A percentile compares a stretch with the other conserved stretches of the same genome.
These are phyloP conservation scores for Sporothrix brunneoviolacea DNA, from an alignment of 2,329 filamentous ascomycete genomes.

Conservation along the genomic window DNA sequence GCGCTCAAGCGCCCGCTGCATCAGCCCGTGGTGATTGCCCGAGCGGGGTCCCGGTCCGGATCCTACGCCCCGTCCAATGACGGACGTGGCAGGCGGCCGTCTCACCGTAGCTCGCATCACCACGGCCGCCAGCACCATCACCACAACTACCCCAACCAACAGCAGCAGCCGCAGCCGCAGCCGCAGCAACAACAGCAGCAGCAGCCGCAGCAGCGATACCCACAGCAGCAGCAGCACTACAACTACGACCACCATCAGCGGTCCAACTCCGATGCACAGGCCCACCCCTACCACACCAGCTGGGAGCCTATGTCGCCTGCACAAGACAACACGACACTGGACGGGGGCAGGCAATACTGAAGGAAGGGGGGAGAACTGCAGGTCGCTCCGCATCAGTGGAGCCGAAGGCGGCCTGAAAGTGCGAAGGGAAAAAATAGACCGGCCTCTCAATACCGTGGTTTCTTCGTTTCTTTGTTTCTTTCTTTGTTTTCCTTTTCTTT, in stretches of 20 bases:
- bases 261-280: neutral
- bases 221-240: neutral
- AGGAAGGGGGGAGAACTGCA: too few relatives aligned
- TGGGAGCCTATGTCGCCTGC: constrained; percentile 3
- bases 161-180: constrained; percentile 11
- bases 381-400: too few relatives aligned
- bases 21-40: constrained; percentile 46
- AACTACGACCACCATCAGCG: neutral
- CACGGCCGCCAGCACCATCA: constrained; percentile 21
- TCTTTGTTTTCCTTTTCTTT: neutral
- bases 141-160: constrained; percentile 18
- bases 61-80: constrained; percentile 6
- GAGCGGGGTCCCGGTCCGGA: constrained; percentile 23
- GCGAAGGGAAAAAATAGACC: too few relatives aligned
- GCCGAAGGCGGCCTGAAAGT: too few relatives aligned
- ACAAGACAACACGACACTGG: neutral
- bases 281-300: neutral
- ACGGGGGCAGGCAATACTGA: too few relatives aligned
- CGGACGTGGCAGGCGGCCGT: constrained; percentile 26
- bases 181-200: neutral
- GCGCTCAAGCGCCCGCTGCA: constrained; percentile 51
- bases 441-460: too few relatives aligned
- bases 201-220: neutral
- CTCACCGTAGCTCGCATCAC: constrained; percentile 23
- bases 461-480: neutral